Evolutionary conservation across 139 green algal genomes (phyloP).

Genomic region (Marvania coccoides): DNA sequence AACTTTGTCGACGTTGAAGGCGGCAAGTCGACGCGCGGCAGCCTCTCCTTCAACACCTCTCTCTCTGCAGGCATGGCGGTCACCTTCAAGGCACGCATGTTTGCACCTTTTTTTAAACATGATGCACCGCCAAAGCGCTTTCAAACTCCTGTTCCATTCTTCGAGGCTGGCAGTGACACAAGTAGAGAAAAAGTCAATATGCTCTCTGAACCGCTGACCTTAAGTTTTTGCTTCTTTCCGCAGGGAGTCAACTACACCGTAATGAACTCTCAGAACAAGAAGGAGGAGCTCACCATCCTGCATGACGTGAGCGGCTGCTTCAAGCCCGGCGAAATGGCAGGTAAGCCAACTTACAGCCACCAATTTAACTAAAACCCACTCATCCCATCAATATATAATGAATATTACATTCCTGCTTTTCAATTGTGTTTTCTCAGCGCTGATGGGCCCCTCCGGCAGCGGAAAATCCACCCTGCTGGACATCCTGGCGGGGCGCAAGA

Average conservation of each 20-base stretch:
- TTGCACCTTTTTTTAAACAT: neutral
- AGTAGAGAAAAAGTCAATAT: too few relatives aligned
- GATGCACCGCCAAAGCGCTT: neutral
- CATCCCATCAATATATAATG: constrained; percentile 53
- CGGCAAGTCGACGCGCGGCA: too few relatives aligned
- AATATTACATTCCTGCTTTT: constrained; percentile 42
- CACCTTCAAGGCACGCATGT: neutral
- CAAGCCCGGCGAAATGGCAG: constrained; percentile 20
- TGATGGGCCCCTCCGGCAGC: constrained; percentile 25
- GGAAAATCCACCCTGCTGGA: constrained; percentile 69
- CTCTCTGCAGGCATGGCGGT: too few relatives aligned
- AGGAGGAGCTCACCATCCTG: constrained; percentile 17
- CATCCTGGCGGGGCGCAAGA: constrained; percentile 49
- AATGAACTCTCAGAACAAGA: constrained; percentile 15
- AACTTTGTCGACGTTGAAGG: too few relatives aligned
- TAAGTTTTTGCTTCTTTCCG: neutral
- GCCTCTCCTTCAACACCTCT: too few relatives aligned
- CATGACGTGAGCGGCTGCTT: constrained; percentile 19
- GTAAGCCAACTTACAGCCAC: neutral
- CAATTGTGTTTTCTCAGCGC: constrained; percentile 55
- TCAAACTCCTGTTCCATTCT: neutral
- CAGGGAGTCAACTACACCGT: constrained; percentile 21
- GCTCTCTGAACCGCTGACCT: too few relatives aligned
- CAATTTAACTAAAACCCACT: constrained; percentile 20
- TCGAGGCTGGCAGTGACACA: neutral